Evolutionary conservation across 495 filamentous ascomycete species (phyloP).

Genomic region (Aspergillus diversus): DNA sequence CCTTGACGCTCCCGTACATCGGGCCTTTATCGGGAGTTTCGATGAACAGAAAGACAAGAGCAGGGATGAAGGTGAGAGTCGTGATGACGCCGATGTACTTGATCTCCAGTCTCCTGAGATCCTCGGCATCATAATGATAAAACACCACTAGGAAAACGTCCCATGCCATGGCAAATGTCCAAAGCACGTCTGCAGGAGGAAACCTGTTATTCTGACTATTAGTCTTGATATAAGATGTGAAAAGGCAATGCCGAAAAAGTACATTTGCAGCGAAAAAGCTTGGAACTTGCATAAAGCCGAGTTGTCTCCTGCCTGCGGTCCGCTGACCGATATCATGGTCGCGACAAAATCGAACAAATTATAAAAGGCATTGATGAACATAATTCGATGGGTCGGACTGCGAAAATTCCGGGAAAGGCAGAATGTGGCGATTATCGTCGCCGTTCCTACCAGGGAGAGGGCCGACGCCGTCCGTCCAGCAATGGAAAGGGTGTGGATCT

Average conservation of each 20-base stretch:
- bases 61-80: constrained; percentile 44
- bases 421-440: constrained; percentile 46
- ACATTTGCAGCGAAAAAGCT: constrained; percentile 54
- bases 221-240: not conserved
- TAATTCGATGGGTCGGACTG: constrained; percentile 52
- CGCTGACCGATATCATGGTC: constrained; percentile 50
- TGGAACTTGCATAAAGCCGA: constrained; percentile 52
- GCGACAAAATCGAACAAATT: constrained; percentile 50
- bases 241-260: constrained; percentile 11
- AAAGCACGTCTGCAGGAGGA: constrained; percentile 51
- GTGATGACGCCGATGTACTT: constrained; percentile 45
- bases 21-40: constrained; percentile 38
- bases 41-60: constrained; percentile 48
- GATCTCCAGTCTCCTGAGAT: constrained; percentile 43
- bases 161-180: constrained; percentile 52
- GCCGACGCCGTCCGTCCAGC: constrained; percentile 42
- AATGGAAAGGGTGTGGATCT: constrained; percentile 35
- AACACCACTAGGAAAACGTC: constrained; percentile 53
- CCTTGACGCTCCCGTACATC: constrained; percentile 49
- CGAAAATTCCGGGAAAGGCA: constrained; percentile 43
- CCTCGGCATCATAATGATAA: constrained; percentile 41
- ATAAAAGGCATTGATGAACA: constrained; percentile 52
- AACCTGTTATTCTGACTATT: constrained; percentile 37
- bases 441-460: constrained; percentile 42
- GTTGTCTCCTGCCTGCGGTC: constrained; percentile 38